Conservation (phyloP, 2,329 filamentous ascomycete species). For the Trichocomaceae sp. region DNA sequence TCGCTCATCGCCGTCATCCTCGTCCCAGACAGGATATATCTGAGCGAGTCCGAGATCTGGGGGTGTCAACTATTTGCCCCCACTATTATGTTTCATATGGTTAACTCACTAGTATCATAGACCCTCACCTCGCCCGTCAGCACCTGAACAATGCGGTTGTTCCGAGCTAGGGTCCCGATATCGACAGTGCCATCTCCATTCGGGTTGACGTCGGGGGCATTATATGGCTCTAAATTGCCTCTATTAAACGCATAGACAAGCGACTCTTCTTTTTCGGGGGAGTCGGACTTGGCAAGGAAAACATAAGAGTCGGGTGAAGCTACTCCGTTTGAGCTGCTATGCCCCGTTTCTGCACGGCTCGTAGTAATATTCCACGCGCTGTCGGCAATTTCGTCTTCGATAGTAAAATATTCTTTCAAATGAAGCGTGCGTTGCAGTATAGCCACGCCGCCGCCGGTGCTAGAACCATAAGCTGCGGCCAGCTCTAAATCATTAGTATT, state of each 20-base stretch:
- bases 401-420: constrained; percentile 62
- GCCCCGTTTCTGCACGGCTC: constrained; percentile 40
- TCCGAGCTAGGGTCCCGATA: constrained; percentile 72
- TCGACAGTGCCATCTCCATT: constrained; percentile 82
- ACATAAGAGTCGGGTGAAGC: constrained; percentile 64
- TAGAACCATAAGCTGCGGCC: constrained; percentile 47
- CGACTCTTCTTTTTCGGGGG: constrained; percentile 65
- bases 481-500: constrained; percentile 41
- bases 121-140: constrained; percentile 79
- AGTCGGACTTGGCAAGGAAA: constrained; percentile 66
- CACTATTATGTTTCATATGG: not conserved
- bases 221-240: constrained; percentile 65
- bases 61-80: not conserved
- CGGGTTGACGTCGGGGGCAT: constrained; percentile 83
- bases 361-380: constrained; percentile 73
- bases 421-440: constrained; percentile 72
- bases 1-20: constrained; percentile 71
- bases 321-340: constrained; percentile 46
- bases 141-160: constrained; percentile 78
- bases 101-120: constrained; percentile 73
- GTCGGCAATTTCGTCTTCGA: constrained; percentile 65
- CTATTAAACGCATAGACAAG: constrained; percentile 71
- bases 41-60: constrained; percentile 78
- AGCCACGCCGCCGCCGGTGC: constrained; percentile 61
- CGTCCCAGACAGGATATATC: constrained; percentile 88